Percentiles rank a stretch among this genome's conserved stretches.
phyloP scores from a whole-genome alignment of 2,329 filamentous ascomycete species.

The Acrodontium crateriforme region DNA sequence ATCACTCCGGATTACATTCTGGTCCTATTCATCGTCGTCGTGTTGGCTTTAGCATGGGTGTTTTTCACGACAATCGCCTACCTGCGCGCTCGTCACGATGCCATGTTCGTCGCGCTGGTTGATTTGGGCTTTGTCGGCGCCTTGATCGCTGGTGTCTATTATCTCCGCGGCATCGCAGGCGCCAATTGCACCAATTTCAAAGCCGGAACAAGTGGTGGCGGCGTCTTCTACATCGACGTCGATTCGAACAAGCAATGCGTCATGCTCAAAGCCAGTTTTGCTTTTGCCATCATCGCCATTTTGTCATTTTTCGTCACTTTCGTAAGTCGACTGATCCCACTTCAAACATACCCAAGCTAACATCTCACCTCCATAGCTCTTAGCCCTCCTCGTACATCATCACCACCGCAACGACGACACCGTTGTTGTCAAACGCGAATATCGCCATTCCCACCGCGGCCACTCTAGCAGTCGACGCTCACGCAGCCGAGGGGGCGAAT shows the following conservation, averaged over 20 bases:
- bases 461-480: conserved; percentile 27
- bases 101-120: conserved; percentile 45
- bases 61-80: conserved; percentile 48
- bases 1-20: conserved; percentile 48
- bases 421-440: conserved; percentile 40
- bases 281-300: conserved; percentile 77
- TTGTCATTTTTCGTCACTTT: conserved; percentile 69
- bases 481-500: conserved; percentile 14
- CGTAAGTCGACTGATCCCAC: conserved; percentile 27
- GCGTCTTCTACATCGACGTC: conserved; percentile 9
- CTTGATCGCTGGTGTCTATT: conserved; percentile 48
- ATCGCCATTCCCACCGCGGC: conserved; percentile 28
- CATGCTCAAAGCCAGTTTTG: conserved; percentile 85
- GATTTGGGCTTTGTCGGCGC: conserved; percentile 49
- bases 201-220: conserved; percentile 20
- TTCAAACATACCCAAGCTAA: background rate
- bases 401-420: conserved; percentile 32
- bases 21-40: conserved; percentile 50
- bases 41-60: conserved; percentile 47
- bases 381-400: conserved; percentile 48
- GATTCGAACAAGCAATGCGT: conserved; percentile 63
- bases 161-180: conserved; percentile 41
- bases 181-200: conserved; percentile 55
- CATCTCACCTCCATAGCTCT: conserved; percentile 22
- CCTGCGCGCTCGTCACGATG: conserved; percentile 44